Evolutionary conservation across 1,284 basidiomycete genomes (phyloP).

Genomic region (Ceratobasidium papillatum): DNA sequence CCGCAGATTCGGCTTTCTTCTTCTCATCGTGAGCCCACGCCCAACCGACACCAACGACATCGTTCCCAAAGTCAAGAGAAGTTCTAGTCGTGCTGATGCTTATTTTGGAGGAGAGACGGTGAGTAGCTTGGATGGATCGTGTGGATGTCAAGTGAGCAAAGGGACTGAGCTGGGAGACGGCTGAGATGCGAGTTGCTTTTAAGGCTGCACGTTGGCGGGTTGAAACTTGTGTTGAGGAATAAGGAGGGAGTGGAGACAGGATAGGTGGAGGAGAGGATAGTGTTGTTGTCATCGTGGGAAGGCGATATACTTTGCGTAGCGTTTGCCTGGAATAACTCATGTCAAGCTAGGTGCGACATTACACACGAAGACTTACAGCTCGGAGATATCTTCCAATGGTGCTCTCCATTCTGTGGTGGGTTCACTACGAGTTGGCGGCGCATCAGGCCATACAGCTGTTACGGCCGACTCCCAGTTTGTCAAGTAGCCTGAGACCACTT

Average conservation of each 20-base stretch:
- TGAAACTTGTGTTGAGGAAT: constrained; percentile 1
- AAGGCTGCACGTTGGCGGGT: constrained; percentile 35
- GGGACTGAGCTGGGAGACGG: constrained; percentile 27
- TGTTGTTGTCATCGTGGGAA: constrained; percentile 23
- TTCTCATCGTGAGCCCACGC: constrained; percentile 38
- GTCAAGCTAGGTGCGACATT: background rate
- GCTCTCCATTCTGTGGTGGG: constrained; percentile 29
- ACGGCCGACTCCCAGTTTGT: constrained; percentile 24
- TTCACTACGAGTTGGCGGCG: constrained; percentile 26
- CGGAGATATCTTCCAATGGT: constrained; percentile 25
- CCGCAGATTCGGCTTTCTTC: constrained; percentile 18
- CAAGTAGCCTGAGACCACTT: constrained; percentile 32
- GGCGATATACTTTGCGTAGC: constrained; percentile 33
- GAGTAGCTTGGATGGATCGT: constrained; percentile 29
- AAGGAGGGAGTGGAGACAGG: constrained; percentile 22
- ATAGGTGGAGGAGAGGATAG: constrained; percentile 29
- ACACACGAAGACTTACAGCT: constrained; percentile 14
- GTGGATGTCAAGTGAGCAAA: constrained; percentile 34
- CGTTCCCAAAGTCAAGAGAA: constrained; percentile 33
- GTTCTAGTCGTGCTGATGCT: constrained; percentile 21
- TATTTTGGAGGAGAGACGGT: constrained; percentile 23
- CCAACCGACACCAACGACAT: constrained; percentile 32
- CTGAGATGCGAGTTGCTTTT: constrained; percentile 31
- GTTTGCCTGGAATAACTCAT: constrained; percentile 11
- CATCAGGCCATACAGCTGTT: constrained; percentile 28